Evolutionary conservation across 257 asterid species (phyloP).

Genomic region (Ajuga chamaepitys): DNA sequence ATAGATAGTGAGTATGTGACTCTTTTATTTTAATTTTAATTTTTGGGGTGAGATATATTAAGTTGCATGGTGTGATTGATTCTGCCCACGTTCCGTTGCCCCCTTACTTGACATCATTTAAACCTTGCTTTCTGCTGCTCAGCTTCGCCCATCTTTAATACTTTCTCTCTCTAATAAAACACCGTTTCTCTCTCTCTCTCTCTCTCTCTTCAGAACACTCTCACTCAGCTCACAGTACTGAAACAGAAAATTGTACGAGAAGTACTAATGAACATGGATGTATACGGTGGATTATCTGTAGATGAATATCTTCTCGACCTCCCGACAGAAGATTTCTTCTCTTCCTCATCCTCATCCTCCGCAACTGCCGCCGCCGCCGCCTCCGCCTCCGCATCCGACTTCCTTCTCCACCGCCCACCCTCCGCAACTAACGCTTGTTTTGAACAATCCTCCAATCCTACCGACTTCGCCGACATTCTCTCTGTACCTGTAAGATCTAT

Average conservation of each 20-base stretch:
- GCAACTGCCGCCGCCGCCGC: conserved; percentile 23
- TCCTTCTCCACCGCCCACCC: conserved; percentile 29
- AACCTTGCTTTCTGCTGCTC: conserved; percentile 33
- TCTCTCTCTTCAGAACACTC: neutral
- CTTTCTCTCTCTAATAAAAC: conserved; percentile 14
- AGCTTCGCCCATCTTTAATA: conserved; percentile 12
- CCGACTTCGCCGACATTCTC: conserved; percentile 38
- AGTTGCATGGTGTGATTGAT: conserved; percentile 41
- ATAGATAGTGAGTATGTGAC: too few relatives aligned
- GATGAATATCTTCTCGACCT: conserved; percentile 56
- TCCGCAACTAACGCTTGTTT: conserved; percentile 8
- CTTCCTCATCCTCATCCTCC: conserved; percentile 28
- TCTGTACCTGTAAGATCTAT: conserved; percentile 41
- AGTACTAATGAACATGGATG: conserved; percentile 38
- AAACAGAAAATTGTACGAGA: too few relatives aligned
- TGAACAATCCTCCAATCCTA: conserved; percentile 15
- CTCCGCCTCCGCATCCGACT: conserved; percentile 21
- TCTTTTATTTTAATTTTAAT: too few relatives aligned
- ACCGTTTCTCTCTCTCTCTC: too few relatives aligned
- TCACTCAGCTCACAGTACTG: neutral
- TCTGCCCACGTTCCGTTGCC: conserved; percentile 46
- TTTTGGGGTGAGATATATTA: too few relatives aligned
- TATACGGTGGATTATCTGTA: conserved; percentile 39
- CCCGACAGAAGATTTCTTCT: conserved; percentile 36
- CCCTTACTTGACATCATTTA: conserved; percentile 33